These are phyloP conservation scores for Pseudogymnoascus sp. DNA, from an alignment of 2,329 filamentous ascomycete genomes.

Conservation along the genomic window DNA sequence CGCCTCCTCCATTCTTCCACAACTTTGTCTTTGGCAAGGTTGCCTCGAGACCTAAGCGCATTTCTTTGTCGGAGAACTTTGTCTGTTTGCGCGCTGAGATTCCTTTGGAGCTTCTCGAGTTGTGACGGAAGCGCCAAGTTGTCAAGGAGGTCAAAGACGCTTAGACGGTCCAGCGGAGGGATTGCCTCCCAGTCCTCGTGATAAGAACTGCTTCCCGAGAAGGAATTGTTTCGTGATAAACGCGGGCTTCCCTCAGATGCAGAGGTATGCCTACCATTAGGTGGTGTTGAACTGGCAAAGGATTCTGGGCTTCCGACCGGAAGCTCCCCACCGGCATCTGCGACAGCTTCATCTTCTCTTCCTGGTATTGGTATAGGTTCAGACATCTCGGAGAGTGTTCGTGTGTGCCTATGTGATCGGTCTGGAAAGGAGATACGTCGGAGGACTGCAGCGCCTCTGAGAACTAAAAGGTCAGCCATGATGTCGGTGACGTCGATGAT, in stretches of 20 bases:
- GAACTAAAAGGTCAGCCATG: constrained; percentile 38
- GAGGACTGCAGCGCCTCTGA: constrained; percentile 36
- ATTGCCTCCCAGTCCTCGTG: constrained; percentile 84
- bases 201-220: constrained; percentile 77
- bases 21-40: constrained; percentile 77
- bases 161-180: constrained; percentile 81
- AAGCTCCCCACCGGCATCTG: not conserved
- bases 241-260: constrained; percentile 42
- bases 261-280: constrained; percentile 41
- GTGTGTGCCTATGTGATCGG: constrained; percentile 31
- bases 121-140: constrained; percentile 87
- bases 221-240: constrained; percentile 71
- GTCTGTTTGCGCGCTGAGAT: constrained; percentile 73
- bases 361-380: constrained; percentile 34
- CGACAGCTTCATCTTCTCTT: constrained; percentile 12
- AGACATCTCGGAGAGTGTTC: constrained; percentile 39
- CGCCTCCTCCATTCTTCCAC: constrained; percentile 88
- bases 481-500: constrained; percentile 6
- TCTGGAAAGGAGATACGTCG: constrained; percentile 36
- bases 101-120: constrained; percentile 81
- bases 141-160: constrained; percentile 87
- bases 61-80: constrained; percentile 79
- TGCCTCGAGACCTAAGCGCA: constrained; percentile 66
- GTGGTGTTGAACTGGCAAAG: constrained; percentile 41
- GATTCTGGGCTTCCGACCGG: constrained; percentile 18